Conservation (phyloP, 148 eudicot genomes). For the Limonium bicolor region DNA sequence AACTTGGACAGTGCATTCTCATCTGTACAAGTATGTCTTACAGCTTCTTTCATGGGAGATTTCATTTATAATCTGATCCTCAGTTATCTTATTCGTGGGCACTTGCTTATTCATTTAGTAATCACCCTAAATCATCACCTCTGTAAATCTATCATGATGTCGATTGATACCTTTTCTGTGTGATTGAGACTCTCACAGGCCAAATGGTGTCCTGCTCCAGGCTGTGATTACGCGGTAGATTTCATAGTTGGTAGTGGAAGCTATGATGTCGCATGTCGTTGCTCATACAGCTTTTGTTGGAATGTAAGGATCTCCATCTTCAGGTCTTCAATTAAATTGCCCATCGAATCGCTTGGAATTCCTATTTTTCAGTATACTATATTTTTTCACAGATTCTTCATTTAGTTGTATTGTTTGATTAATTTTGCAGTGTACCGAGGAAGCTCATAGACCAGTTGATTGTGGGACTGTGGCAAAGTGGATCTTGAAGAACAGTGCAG, state of each 20-base stretch:
- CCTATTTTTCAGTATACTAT: not conserved
- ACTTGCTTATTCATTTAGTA: too few species aligned
- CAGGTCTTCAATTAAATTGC: not conserved
- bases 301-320: slow-evolving; percentile 33
- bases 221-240: slow-evolving; percentile 76
- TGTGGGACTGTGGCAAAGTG: slow-evolving; percentile 79
- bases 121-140: too few species aligned
- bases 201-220: slow-evolving; percentile 97
- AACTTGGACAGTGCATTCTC: too few species aligned
- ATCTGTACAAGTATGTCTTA: too few species aligned
- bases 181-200: slow-evolving; percentile 20
- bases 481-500: slow-evolving; percentile 80
- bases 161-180: not conserved
- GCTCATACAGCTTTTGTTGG: slow-evolving; percentile 81
- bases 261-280: slow-evolving; percentile 66
- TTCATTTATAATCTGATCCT: too few species aligned
- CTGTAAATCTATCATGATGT: not conserved
- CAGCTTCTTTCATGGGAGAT: too few species aligned
- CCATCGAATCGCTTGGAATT: not conserved
- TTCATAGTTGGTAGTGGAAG: slow-evolving; percentile 53
- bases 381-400: not conserved
- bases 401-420: not conserved
- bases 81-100: too few species aligned
- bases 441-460: slow-evolving; percentile 91
- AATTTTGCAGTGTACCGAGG: slow-evolving; percentile 59